Percentiles rank a stretch among this genome's conserved stretches.
phyloP scores from a whole-genome alignment of 345 rosid species.

The Hirschfeldia incana region DNA sequence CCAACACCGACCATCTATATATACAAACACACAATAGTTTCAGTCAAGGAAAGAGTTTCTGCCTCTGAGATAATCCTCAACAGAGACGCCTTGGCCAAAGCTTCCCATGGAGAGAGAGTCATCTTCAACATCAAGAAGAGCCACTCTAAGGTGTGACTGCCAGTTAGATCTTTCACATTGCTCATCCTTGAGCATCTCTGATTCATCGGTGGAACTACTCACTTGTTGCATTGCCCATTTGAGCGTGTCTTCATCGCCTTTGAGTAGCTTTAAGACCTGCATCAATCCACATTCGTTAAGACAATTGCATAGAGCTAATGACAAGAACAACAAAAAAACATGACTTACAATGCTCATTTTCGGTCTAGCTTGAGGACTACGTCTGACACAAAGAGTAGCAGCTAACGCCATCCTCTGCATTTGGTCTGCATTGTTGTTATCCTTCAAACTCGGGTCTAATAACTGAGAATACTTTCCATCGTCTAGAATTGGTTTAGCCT shows the following conservation, averaged over 20 bases:
- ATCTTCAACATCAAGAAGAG: slow-evolving; percentile 67
- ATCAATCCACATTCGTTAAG: background rate
- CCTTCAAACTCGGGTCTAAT: slow-evolving; percentile 56
- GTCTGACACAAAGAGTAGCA: slow-evolving; percentile 76
- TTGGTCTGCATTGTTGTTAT: slow-evolving; percentile 43
- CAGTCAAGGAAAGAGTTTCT: slow-evolving; percentile 30
- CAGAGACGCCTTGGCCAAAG: slow-evolving; percentile 60
- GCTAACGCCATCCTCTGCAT: slow-evolving; percentile 83
- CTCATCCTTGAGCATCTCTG: slow-evolving; percentile 56
- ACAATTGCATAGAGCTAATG: background rate
- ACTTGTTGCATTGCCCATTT: slow-evolving; percentile 69
- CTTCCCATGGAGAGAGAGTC: slow-evolving; percentile 72
- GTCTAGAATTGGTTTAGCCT: slow-evolving; percentile 84
- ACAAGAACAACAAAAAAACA: background rate
- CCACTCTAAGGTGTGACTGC: slow-evolving; percentile 81
- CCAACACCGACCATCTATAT: background rate
- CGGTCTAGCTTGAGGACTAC: slow-evolving; percentile 73
- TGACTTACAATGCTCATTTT: slow-evolving; percentile 71
- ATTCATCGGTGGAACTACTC: slow-evolving; percentile 41
- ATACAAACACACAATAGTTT: slow-evolving; percentile 11
- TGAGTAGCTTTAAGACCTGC: slow-evolving; percentile 78
- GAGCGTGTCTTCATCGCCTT: slow-evolving; percentile 58
- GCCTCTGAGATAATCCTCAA: slow-evolving; percentile 86
- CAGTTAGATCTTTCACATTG: slow-evolving; percentile 52
- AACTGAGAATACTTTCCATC: slow-evolving; percentile 62